A percentile compares a stretch with the other conserved stretches of the same genome.
Evolutionary conservation across 345 rosid species (phyloP).

Genomic region (Tarenaya hassleriana): DNA sequence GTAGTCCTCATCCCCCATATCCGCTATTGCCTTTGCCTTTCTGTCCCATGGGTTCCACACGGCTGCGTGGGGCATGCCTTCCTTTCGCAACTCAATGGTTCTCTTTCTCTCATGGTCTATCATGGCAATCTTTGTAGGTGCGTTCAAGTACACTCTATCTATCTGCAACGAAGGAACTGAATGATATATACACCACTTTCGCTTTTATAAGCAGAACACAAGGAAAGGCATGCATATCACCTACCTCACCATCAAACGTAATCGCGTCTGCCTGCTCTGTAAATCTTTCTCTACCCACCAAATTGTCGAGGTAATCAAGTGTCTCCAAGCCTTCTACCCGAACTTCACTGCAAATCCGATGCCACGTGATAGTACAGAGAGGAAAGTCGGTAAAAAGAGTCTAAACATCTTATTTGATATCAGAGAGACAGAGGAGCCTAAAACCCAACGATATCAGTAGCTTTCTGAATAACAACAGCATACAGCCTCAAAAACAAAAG

Average conservation of each 20-base stretch:
- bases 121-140: slow-evolving; percentile 72
- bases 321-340: slow-evolving; percentile 92
- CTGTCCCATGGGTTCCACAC: slow-evolving; percentile 52
- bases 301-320: slow-evolving; percentile 74
- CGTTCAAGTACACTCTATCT: slow-evolving; percentile 69
- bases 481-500: too few species aligned
- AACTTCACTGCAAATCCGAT: slow-evolving; percentile 66
- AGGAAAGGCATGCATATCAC: slow-evolving; percentile 3
- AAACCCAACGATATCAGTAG: slow-evolving; percentile 1
- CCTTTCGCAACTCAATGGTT: slow-evolving; percentile 64
- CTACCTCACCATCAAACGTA: slow-evolving; percentile 78
- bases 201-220: neutral
- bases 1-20: slow-evolving; percentile 43
- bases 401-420: neutral
- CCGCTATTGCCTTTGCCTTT: slow-evolving; percentile 31
- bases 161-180: slow-evolving; percentile 31
- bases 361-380: slow-evolving; percentile 15
- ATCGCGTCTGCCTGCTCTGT: slow-evolving; percentile 93
- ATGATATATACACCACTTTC: slow-evolving; percentile 2
- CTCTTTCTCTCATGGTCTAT: slow-evolving; percentile 89
- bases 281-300: slow-evolving; percentile 47
- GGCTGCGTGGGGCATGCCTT: slow-evolving; percentile 64
- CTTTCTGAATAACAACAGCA: too few species aligned
- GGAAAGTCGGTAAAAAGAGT: neutral
- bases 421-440: neutral